A percentile compares a stretch with the other conserved stretches of the same genome.
These are phyloP conservation scores for Rhodocollybia butyracea DNA, from an alignment of 768 basidiomycete species.

Conservation along the genomic window DNA sequence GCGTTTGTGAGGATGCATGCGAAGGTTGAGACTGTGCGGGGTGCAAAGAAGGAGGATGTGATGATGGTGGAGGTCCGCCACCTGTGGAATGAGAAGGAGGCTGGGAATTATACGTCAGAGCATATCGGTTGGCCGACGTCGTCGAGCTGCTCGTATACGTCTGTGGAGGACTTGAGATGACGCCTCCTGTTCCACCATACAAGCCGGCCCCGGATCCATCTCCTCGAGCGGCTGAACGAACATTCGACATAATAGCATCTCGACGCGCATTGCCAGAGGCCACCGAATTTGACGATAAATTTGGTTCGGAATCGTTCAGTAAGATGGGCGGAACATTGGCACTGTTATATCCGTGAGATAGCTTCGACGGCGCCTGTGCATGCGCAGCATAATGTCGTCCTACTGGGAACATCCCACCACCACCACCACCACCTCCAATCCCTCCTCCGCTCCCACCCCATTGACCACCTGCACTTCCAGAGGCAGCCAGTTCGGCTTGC, in stretches of 20 bases:
- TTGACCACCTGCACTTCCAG: constrained; percentile 43
- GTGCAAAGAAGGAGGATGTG: constrained; percentile 1
- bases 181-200: constrained; percentile 39
- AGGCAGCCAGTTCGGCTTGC: constrained; percentile 80
- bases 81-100: constrained; percentile 24
- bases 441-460: constrained; percentile 5
- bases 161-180: constrained; percentile 76
- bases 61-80: neutral
- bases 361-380: constrained; percentile 53
- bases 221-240: constrained; percentile 57
- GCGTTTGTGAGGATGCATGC: constrained; percentile 27
- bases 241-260: constrained; percentile 81
- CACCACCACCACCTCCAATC: constrained; percentile 27
- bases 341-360: constrained; percentile 66
- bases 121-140: constrained; percentile 58
- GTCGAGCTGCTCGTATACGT: constrained; percentile 56
- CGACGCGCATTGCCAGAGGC: constrained; percentile 39
- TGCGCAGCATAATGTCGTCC: constrained; percentile 31
- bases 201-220: constrained; percentile 38
- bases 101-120: constrained; percentile 40
- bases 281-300: constrained; percentile 13
- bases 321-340: constrained; percentile 45
- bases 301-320: constrained; percentile 59
- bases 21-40: constrained; percentile 26
- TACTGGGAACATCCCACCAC: constrained; percentile 46